phyloP scores from a whole-genome alignment of 2,329 filamentous ascomycete species.

The Sporothrix euskadiensis region DNA sequence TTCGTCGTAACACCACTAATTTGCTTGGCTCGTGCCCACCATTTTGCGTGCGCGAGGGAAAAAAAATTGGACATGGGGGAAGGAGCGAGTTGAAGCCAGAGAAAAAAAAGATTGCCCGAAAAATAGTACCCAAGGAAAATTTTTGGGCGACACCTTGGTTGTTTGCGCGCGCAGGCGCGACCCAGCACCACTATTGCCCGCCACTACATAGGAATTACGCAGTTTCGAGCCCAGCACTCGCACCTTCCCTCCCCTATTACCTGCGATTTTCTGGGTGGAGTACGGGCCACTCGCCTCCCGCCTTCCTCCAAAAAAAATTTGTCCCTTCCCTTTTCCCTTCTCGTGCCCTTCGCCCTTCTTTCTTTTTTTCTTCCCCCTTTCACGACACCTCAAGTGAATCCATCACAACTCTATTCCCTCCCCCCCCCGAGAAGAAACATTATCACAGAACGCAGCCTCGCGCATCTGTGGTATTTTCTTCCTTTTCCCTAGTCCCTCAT shows the following conservation, averaged over 20 bases:
- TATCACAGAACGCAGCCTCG: conserved; percentile 30
- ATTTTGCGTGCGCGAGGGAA: conserved; percentile 17
- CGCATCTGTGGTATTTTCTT: conserved; percentile 31
- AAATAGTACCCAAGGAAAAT: not conserved
- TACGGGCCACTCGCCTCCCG: conserved; percentile 25
- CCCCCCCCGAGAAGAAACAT: conserved; percentile 25
- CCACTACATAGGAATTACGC: not conserved
- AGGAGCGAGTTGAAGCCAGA: not conserved
- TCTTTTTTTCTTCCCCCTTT: conserved; percentile 26
- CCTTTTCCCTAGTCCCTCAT: conserved; percentile 15
- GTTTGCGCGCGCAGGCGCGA: conserved; percentile 23
- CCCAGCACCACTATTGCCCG: not conserved
- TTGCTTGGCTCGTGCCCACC: conserved; percentile 8
- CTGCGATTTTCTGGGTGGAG: conserved; percentile 26
- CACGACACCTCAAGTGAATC: conserved; percentile 30
- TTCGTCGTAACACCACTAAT: not conserved
- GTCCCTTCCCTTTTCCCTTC: conserved; percentile 18
- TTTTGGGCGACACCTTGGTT: not conserved
- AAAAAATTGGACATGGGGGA: conserved; percentile 19
- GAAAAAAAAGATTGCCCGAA: not conserved
- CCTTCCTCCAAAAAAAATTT: conserved; percentile 29
- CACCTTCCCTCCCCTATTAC: conserved; percentile 4
- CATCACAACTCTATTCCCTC: conserved; percentile 26
- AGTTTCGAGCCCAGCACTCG: not conserved
- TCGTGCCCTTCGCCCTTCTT: conserved; percentile 22